Evolutionary conservation across 2,329 filamentous ascomycete species (phyloP), one percentile per base, ranked within the genome.

Genomic region (Pestalotiopsis sp.): DNA sequence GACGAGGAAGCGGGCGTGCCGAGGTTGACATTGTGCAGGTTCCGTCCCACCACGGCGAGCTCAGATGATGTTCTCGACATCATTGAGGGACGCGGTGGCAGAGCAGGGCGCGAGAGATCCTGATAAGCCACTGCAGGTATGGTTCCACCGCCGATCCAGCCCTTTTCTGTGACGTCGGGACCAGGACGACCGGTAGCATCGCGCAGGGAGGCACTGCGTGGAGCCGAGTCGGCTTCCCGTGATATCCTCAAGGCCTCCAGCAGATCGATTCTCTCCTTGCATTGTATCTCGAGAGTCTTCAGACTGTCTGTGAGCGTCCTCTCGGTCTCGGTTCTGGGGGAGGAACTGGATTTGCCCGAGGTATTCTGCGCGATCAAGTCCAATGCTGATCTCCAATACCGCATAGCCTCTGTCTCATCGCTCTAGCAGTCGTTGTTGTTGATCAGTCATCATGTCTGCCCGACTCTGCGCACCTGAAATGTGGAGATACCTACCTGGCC

Each of bases 251-350:
- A 83, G 6, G 95, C 92, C 77, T 96, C 92, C 6, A 98, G 86
- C 41, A 98, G 84, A 78, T 97, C 94, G 65, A 98, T 93, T 63
- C 95, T 89, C 81, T 98, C 95, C 79, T 96, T 95, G 80, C 95
- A 98, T 81, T 98, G 95, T 71, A 95, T 79, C 78, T 98, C 94
- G 76, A 98, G 87, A 75, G 94, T 88, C 69, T 90, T 89, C 70
- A 98, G 82, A 63, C 94, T 97, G 68, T 96, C 92, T 67, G 93
- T 87, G 68, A 98, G 82, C 2, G 93, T 91, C 75, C 89, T 92
- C 78, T 98, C 95, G 1, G 93, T 97, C 80, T 97, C 93, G 65
- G 90, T 91, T 75, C 90, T 90, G 23, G 93, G 90, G 13, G 86
- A 84, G 77, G 93, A 93, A 71, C 87, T 90, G 61, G 90, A 85